A percentile compares a stretch with the other conserved stretches of the same genome.
phyloP scores from a whole-genome alignment of 768 basidiomycete species.

The Filobasidium wieringae region DNA sequence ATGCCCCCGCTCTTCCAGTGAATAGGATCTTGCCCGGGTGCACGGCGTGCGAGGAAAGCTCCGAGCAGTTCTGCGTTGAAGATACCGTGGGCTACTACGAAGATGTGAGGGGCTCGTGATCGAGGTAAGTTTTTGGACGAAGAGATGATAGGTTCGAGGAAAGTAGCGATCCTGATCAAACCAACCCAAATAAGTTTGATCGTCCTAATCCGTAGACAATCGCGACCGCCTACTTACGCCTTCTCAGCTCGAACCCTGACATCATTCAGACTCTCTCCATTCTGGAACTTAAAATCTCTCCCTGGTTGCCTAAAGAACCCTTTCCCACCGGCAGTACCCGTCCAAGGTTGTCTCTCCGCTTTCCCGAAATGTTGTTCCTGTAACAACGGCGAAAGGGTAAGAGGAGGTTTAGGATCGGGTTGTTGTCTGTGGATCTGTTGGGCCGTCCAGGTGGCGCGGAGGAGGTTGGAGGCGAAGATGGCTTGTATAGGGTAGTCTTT shows the following conservation, averaged over 20 bases:
- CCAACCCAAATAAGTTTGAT: not conserved
- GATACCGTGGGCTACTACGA: slow-evolving; percentile 43
- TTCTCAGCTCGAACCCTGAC: slow-evolving; percentile 37
- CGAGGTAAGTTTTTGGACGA: slow-evolving; percentile 19
- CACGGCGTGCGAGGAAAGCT: slow-evolving; percentile 30
- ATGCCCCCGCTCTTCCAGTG: slow-evolving; percentile 33
- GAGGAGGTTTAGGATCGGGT: slow-evolving; percentile 26
- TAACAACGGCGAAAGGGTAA: slow-evolving; percentile 34
- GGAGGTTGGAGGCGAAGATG: slow-evolving; percentile 40
- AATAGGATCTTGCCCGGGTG: slow-evolving; percentile 17
- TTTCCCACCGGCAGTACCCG: slow-evolving; percentile 10
- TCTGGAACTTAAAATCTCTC: slow-evolving; percentile 36
- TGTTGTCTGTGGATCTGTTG: slow-evolving; percentile 33
- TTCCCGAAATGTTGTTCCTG: slow-evolving; percentile 43
- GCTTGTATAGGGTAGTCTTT: slow-evolving; percentile 24
- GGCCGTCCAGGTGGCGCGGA: slow-evolving; percentile 41
- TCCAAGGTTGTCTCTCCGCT: slow-evolving; percentile 29
- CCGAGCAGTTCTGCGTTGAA: slow-evolving; percentile 41
- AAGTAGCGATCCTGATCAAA: slow-evolving; percentile 30
- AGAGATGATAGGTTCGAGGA: slow-evolving; percentile 37
- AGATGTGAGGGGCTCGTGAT: slow-evolving; percentile 24
- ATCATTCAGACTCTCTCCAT: slow-evolving; percentile 41
- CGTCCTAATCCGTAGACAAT: not conserved
- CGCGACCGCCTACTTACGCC: slow-evolving; percentile 30
- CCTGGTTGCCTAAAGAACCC: slow-evolving; percentile 25